A percentile compares a stretch with the other conserved stretches of the same genome.
phyloP scores from a whole-genome alignment of 1,284 basidiomycete genomes.

The Lentinus polychrous region DNA sequence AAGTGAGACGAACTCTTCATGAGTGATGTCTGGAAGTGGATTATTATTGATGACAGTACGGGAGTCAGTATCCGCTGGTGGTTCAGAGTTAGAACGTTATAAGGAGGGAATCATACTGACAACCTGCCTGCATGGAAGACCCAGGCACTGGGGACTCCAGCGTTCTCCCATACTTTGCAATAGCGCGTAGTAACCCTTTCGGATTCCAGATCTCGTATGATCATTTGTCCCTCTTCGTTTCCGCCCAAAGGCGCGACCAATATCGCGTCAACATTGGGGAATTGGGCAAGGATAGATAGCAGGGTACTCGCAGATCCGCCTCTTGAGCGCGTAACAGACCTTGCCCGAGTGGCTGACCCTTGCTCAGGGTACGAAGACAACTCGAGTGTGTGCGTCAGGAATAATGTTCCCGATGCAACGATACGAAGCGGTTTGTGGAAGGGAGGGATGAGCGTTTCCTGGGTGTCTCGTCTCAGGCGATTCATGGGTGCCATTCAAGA shows the following conservation, averaged over 20 bases:
- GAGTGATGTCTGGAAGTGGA: conserved; percentile 74
- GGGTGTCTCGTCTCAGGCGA: conserved; percentile 25
- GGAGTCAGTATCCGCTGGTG: conserved; percentile 49
- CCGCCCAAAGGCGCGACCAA: conserved; percentile 70
- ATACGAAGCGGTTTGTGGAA: conserved; percentile 50
- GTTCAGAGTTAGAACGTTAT: background rate
- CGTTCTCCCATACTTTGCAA: conserved; percentile 65
- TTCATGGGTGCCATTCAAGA: conserved; percentile 17
- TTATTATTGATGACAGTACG: conserved; percentile 78
- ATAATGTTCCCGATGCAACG: conserved; percentile 71
- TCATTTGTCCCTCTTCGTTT: conserved; percentile 56
- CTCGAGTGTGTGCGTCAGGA: conserved; percentile 62
- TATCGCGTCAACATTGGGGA: conserved; percentile 55
- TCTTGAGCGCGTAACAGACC: conserved; percentile 55
- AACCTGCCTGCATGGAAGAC: conserved; percentile 60
- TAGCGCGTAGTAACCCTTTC: conserved; percentile 64
- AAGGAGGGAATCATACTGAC: background rate
- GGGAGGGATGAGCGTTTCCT: conserved; percentile 15
- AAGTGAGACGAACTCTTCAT: conserved; percentile 75
- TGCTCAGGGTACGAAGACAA: conserved; percentile 57
- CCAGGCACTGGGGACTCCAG: conserved; percentile 76
- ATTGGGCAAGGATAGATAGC: conserved; percentile 66
- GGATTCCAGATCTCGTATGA: conserved; percentile 57
- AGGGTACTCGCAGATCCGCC: conserved; percentile 68
- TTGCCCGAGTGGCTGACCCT: conserved; percentile 53